Percentiles rank a stretch among this genome's conserved stretches.
These are phyloP conservation scores for Artomyces pyxidatus DNA, from an alignment of 768 basidiomycete species.

Conservation along the genomic window DNA sequence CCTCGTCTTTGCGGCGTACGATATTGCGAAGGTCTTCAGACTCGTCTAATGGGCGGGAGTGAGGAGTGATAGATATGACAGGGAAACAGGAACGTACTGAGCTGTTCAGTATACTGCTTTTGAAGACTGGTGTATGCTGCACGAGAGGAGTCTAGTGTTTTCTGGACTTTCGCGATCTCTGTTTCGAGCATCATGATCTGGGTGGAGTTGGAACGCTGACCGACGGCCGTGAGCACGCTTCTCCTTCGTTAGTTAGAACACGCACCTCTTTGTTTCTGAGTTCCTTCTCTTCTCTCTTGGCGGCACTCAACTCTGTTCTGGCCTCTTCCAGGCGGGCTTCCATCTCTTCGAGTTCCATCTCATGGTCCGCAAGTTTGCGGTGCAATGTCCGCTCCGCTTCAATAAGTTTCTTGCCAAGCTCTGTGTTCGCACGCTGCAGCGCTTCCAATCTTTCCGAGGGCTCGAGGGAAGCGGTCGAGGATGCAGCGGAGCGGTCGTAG, in stretches of 20 bases:
- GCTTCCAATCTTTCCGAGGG: conserved; percentile 67
- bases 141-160: conserved; percentile 65
- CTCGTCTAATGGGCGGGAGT: conserved; percentile 36
- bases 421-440: conserved; percentile 63
- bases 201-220: conserved; percentile 53
- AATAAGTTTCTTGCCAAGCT: conserved; percentile 64
- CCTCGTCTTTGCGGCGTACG: conserved; percentile 67
- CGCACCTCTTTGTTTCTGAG: conserved; percentile 75
- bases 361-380: conserved; percentile 65
- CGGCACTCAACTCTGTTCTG: conserved; percentile 63
- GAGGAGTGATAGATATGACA: not conserved
- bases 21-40: conserved; percentile 74
- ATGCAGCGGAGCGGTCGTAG: conserved; percentile 47
- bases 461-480: conserved; percentile 64
- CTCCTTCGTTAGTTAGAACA: conserved; percentile 16
- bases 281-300: conserved; percentile 91
- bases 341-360: conserved; percentile 76
- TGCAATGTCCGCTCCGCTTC: conserved; percentile 68
- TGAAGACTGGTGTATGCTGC: conserved; percentile 69
- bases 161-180: conserved; percentile 70
- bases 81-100: conserved; percentile 40
- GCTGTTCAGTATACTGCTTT: conserved; percentile 86
- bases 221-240: too few species aligned
- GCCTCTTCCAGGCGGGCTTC: conserved; percentile 72
- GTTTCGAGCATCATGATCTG: conserved; percentile 69